Conservation (phyloP, 2,329 filamentous ascomycete genomes). For the Phyllosticta citribraziliensis region DNA sequence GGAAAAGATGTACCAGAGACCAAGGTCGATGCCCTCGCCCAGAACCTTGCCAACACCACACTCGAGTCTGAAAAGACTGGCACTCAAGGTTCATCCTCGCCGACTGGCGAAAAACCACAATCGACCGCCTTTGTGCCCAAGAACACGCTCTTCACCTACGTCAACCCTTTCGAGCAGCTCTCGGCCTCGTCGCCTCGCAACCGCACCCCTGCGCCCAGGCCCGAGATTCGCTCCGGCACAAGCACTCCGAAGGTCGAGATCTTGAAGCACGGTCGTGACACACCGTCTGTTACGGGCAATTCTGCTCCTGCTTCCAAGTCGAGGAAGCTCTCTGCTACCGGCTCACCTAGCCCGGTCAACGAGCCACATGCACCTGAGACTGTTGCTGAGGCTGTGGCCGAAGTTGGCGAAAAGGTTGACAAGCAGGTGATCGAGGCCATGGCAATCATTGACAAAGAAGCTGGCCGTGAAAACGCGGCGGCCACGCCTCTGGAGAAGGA, state of each 20-base stretch:
- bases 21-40: conserved; percentile 33
- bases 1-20: conserved; percentile 32
- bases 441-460: conserved; percentile 41
- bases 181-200: conserved; percentile 56
- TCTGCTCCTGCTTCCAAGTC: conserved; percentile 24
- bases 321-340: conserved; percentile 22
- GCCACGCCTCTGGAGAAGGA: conserved; percentile 26
- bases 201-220: conserved; percentile 36
- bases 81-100: conserved; percentile 27
- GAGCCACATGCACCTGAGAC: conserved; percentile 41
- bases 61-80: conserved; percentile 19
- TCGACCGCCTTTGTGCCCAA: conserved; percentile 25
- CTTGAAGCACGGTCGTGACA: conserved; percentile 34
- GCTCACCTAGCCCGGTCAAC: conserved; percentile 12
- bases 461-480: conserved; percentile 27
- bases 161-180: conserved; percentile 63
- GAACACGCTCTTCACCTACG: conserved; percentile 53
- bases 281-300: conserved; percentile 20
- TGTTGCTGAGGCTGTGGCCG: conserved; percentile 59
- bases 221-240: conserved; percentile 19
- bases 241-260: conserved; percentile 33
- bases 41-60: conserved; percentile 36
- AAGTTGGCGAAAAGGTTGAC: conserved; percentile 51
- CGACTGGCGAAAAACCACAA: conserved; percentile 18
- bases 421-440: conserved; percentile 57